phyloP scores from a whole-genome alignment of 2,329 filamentous ascomycete species.

The Fusarium sp. region DNA sequence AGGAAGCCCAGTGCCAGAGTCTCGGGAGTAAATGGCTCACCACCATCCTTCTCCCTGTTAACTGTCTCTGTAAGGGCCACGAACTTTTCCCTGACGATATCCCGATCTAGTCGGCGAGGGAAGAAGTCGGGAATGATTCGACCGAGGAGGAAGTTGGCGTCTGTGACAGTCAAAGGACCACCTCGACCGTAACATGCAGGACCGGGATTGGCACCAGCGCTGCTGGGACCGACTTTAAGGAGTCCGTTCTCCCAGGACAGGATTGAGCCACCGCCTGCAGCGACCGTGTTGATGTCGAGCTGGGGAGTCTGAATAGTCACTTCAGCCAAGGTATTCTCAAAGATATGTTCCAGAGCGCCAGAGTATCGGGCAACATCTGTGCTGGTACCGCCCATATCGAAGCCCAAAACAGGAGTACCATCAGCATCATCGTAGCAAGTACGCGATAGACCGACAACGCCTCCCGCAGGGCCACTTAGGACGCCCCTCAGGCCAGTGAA shows the following conservation, averaged over 20 bases:
- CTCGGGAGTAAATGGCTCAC: constrained; percentile 38
- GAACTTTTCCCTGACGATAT: constrained; percentile 56
- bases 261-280: constrained; percentile 62
- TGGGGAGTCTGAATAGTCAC: constrained; percentile 79
- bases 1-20: constrained; percentile 76
- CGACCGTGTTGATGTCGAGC: constrained; percentile 80
- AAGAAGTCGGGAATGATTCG: constrained; percentile 72
- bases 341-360: constrained; percentile 78
- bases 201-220: constrained; percentile 77
- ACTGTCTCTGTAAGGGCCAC: constrained; percentile 52
- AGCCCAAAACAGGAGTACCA: constrained; percentile 45
- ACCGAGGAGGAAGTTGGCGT: constrained; percentile 77
- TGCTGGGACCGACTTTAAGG: constrained; percentile 78
- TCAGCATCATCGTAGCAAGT: constrained; percentile 45
- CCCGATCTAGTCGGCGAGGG: constrained; percentile 60
- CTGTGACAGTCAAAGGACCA: constrained; percentile 77
- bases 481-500: constrained; percentile 47
- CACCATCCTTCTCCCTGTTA: constrained; percentile 42
- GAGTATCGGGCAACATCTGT: constrained; percentile 79
- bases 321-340: constrained; percentile 77
- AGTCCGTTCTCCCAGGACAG: constrained; percentile 78
- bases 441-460: constrained; percentile 45
- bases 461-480: constrained; percentile 47
- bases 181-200: constrained; percentile 79
- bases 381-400: constrained; percentile 68